Conservation (phyloP, 768 basidiomycete genomes). For the Leccinum arenicola region DNA sequence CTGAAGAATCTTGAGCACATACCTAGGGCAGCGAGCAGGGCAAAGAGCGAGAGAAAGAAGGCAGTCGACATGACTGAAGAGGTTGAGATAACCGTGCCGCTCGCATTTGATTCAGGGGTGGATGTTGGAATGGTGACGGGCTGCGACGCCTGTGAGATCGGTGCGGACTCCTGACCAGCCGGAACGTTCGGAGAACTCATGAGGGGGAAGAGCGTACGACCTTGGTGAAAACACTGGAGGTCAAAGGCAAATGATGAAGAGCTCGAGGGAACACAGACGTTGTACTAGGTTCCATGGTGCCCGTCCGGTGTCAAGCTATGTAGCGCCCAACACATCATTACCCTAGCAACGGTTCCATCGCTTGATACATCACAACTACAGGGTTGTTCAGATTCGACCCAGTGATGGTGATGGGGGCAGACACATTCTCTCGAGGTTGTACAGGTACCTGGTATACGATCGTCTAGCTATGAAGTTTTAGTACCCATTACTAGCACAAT, state of each 20-base stretch:
- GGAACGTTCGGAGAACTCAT: slow-evolving; percentile 7
- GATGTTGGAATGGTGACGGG: not conserved
- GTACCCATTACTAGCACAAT: too few relatives aligned
- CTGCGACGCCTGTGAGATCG: slow-evolving; percentile 3
- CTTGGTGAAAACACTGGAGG: not conserved
- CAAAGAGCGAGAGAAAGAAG: slow-evolving; percentile 18
- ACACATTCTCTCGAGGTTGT: too few relatives aligned
- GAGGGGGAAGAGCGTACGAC: not conserved
- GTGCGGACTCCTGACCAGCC: slow-evolving; percentile 9
- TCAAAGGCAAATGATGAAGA: not conserved
- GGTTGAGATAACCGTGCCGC: slow-evolving; percentile 1
- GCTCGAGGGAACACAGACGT: too few relatives aligned
- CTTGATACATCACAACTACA: not conserved
- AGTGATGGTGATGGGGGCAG: too few relatives aligned
- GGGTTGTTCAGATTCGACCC: not conserved
- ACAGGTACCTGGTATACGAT: too few relatives aligned
- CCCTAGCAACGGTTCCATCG: slow-evolving; percentile 15
- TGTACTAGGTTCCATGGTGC: not conserved
- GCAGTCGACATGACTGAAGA: not conserved
- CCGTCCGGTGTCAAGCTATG: not conserved
- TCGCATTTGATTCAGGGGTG: not conserved
- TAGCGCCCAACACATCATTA: slow-evolving; percentile 6
- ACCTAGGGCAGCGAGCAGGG: slow-evolving; percentile 25
- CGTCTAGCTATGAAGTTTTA: too few relatives aligned
- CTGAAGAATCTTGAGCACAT: slow-evolving; percentile 4